phyloP scores from a whole-genome alignment of 306 rosid genomes.

The Prunus salicina region DNA sequence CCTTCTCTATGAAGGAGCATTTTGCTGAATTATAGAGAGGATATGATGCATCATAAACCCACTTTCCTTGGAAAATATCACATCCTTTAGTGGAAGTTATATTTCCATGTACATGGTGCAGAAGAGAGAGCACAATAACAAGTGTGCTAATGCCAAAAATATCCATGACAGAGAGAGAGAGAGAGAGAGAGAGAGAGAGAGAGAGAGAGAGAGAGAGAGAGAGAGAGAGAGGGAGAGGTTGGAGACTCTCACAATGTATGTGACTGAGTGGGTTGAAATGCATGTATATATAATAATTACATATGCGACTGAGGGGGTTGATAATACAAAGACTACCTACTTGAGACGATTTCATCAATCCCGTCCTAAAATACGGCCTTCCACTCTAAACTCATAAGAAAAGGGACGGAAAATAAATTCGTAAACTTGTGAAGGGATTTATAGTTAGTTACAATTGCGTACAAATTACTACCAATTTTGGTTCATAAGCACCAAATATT shows the following conservation, averaged over 20 bases:
- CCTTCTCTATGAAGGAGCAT: constrained; percentile 15
- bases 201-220: too few relatives aligned
- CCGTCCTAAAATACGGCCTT: neutral
- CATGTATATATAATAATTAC: neutral
- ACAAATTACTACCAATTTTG: neutral
- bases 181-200: neutral
- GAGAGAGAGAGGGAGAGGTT: neutral
- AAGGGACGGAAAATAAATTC: neutral
- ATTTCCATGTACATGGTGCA: constrained; percentile 1
- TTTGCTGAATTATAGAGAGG: constrained; percentile 13
- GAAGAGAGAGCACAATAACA: neutral
- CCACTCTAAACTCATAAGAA: neutral
- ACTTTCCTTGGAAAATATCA: constrained; percentile 16
- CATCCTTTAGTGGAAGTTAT: neutral
- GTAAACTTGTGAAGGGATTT: neutral
- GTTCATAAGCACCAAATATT: neutral
- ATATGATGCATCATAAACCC: constrained; percentile 21
- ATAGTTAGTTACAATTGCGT: neutral
- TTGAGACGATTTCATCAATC: neutral
- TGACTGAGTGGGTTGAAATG: neutral
- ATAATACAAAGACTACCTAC: too few relatives aligned
- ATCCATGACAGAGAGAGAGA: neutral
- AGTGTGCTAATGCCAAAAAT: neutral
- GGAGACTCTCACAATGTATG: constrained; percentile 9
- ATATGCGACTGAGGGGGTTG: too few relatives aligned